Evolutionary conservation across 139 green algal genomes (phyloP).

Genomic region (Micractinium sp.): DNA sequence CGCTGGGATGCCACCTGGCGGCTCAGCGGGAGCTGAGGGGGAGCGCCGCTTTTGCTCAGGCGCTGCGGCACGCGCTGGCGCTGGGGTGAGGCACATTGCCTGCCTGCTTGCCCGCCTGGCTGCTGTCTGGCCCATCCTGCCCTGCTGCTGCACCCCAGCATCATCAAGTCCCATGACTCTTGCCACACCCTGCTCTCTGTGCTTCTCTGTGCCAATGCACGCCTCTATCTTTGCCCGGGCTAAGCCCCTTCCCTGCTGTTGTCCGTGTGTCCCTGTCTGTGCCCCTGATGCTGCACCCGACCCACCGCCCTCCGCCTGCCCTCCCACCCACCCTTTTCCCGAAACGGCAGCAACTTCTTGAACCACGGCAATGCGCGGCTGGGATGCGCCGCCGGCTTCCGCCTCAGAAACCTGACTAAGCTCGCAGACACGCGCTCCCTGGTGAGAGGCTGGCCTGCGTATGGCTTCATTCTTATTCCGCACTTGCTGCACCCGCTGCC

Average conservation of each 20-base stretch:
- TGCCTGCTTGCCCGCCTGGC: too few species aligned
- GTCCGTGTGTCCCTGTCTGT: too few species aligned
- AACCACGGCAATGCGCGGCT: slow-evolving; percentile 53
- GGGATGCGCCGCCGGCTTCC: slow-evolving; percentile 50
- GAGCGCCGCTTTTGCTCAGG: slow-evolving; percentile 27
- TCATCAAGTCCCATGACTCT: too few species aligned
- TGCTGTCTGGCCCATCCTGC: not conserved
- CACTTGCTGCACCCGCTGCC: too few species aligned
- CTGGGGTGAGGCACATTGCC: slow-evolving; percentile 23
- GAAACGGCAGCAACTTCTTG: slow-evolving; percentile 49
- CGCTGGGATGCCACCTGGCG: slow-evolving; percentile 34
- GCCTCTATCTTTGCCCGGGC: too few species aligned
- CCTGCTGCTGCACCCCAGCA: not conserved
- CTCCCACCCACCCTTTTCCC: not conserved
- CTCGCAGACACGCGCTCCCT: slow-evolving; percentile 49
- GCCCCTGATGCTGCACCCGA: too few species aligned
- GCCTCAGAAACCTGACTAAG: slow-evolving; percentile 30
- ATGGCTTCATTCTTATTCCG: too few species aligned
- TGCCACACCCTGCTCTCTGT: too few species aligned
- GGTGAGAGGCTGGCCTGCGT: not conserved
- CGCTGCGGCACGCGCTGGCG: slow-evolving; percentile 42
- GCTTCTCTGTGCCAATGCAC: too few species aligned
- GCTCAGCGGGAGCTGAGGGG: slow-evolving; percentile 43
- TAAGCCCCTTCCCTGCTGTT: too few species aligned
- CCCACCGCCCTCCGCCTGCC: too few species aligned